These are phyloP conservation scores for Fagopyrum homotropicum DNA, from an alignment of 148 eudicot species.

Conservation along the genomic window DNA sequence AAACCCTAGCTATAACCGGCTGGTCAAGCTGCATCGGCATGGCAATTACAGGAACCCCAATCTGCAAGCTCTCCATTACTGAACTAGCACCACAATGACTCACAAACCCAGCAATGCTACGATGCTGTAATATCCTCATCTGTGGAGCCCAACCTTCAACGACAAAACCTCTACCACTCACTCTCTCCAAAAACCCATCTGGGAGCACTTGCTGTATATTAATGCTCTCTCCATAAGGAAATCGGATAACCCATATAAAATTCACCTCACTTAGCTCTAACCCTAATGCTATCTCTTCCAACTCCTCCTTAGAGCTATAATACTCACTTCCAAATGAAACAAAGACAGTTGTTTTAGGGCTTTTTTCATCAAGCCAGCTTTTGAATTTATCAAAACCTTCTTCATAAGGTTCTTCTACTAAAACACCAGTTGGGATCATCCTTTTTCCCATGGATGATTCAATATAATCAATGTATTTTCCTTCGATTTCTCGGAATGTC, in stretches of 20 bases:
- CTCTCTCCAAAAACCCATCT: neutral
- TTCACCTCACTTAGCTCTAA: slow-evolving; percentile 2
- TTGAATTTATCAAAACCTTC: neutral
- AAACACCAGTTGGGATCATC: neutral
- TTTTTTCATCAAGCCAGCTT: neutral
- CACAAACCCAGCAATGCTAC: slow-evolving; percentile 11
- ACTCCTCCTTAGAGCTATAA: neutral
- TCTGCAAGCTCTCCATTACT: slow-evolving; percentile 10
- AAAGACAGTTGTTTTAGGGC: neutral
- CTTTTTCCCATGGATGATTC: neutral
- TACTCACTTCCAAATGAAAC: slow-evolving; percentile 11
- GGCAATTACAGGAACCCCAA: slow-evolving; percentile 11
- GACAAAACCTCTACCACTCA: neutral
- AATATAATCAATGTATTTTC: slow-evolving; percentile 6
- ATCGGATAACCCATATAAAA: slow-evolving; percentile 12
- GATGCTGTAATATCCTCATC: neutral
- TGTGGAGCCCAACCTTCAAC: slow-evolving; percentile 13
- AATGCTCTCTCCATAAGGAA: neutral
- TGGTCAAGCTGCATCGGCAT: slow-evolving; percentile 15
- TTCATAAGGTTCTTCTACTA: neutral
- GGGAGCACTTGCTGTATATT: neutral
- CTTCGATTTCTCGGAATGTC: slow-evolving; percentile 11
- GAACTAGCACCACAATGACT: slow-evolving; percentile 13
- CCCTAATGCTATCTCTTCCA: slow-evolving; percentile 10
- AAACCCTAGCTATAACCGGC: slow-evolving; percentile 5